A percentile compares a stretch with the other conserved stretches of the same genome.
Conservation (phyloP, 352 stramenopile species). For the Pelagophyceae sp. region DNA sequence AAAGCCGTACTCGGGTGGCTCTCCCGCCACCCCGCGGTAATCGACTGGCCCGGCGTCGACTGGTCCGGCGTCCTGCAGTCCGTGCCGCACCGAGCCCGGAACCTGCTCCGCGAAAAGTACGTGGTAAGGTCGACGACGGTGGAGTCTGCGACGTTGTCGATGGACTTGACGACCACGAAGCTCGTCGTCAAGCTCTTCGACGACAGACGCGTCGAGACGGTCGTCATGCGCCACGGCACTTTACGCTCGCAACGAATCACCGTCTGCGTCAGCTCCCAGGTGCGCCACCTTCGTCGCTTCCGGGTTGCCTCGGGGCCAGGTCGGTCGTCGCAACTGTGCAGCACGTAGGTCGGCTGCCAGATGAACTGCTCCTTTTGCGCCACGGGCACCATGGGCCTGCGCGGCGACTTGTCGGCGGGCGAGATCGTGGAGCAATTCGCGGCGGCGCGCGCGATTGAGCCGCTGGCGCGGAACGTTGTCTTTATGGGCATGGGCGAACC, state of each 20-base stretch:
- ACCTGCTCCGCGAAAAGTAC: neutral
- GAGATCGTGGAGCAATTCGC: slow-evolving; percentile 42
- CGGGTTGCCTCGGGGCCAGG: neutral
- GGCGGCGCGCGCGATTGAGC: neutral
- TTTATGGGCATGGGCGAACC: slow-evolving; percentile 53
- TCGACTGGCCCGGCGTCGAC: neutral
- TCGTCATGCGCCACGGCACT: slow-evolving; percentile 34
- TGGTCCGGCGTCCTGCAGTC: neutral
- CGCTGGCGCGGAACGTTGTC: slow-evolving; percentile 37
- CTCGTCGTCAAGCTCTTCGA: slow-evolving; percentile 27
- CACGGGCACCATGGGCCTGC: slow-evolving; percentile 39
- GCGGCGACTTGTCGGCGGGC: slow-evolving; percentile 27
- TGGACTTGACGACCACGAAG: slow-evolving; percentile 12
- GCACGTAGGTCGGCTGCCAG: slow-evolving; percentile 33
- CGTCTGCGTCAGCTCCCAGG: neutral
- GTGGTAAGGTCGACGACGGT: neutral
- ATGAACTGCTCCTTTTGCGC: slow-evolving; percentile 42
- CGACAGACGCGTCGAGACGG: slow-evolving; percentile 32
- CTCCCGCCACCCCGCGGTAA: neutral
- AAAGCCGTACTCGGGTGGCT: neutral
- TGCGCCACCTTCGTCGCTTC: neutral
- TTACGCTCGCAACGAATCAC: slow-evolving; percentile 4
- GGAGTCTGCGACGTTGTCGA: neutral
- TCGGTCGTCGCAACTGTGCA: too few relatives aligned
- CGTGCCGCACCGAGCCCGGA: neutral